Evolutionary conservation across 2,329 filamentous ascomycete genomes (phyloP), one percentile per base, ranked within the genome.

Genomic region (Hymenoscyphus linearis): DNA sequence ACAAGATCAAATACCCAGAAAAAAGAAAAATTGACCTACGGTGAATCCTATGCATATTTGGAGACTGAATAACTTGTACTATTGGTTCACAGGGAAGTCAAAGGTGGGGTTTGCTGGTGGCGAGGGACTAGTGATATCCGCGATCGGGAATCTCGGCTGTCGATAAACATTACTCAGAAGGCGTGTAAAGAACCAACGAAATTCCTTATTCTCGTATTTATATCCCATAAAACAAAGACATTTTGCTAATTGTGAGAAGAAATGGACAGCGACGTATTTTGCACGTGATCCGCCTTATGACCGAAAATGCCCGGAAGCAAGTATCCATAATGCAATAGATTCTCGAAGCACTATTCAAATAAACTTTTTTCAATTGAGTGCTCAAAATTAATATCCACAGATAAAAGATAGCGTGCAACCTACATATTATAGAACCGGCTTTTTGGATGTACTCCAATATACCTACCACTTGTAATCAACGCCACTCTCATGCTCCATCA

Each of bases 401-500:
- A 31, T 7, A 9, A 31, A 4, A 50, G 22, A 25, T 50, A 22
- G 22, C 22, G 22, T 25, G n/a, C 18, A 50, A 50, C 44, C 18
- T 18, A 22, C 22, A 18, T 10, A 25, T 18, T 25, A 10, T n/a
- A 12, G 18, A 22, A 13, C 0, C 18, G 2, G 44, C 44, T 13
- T 25, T 12, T n/a, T 10, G n/a, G 25, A 50, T 50, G 18, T 10
- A 14, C 16, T 9, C n/a, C 31, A 13, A 10, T 12, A 36, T n/a
- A 22, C 22, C 64, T 61, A 71, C 69, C 63, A 67, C 61, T 70
- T 69, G 58, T 71, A 72, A 62, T 70, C 69, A 34, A 65, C 63
- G 4, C 70, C 70, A 22, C 64, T 53, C 75, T 87, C 83, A 70
- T 81, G 80, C 68, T 86, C 81, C 64, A 88, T 82, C 47, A 90